phyloP scores from a whole-genome alignment of 805 yeast species.

The Metschnikowia amazonensis region DNA sequence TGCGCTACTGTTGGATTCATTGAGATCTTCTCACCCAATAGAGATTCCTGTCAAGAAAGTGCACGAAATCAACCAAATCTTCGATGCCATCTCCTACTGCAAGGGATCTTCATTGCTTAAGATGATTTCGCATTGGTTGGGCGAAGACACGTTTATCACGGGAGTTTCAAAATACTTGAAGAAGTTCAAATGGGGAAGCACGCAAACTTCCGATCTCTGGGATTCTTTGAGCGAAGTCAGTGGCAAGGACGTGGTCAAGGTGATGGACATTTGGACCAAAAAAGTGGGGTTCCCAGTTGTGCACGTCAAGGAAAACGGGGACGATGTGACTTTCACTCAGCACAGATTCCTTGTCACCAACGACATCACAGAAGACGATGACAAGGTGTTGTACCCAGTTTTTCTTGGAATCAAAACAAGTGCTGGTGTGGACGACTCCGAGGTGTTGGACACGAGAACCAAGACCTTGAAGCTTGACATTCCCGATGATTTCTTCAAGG shows the following conservation, averaged over 20 bases:
- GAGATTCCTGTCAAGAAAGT: slow-evolving; percentile 79
- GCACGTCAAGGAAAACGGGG: slow-evolving; percentile 47
- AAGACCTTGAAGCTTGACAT: slow-evolving; percentile 38
- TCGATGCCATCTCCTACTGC: slow-evolving; percentile 78
- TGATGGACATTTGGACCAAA: slow-evolving; percentile 80
- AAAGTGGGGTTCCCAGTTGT: slow-evolving; percentile 76
- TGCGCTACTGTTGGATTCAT: slow-evolving; percentile 71
- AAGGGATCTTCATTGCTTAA: slow-evolving; percentile 78
- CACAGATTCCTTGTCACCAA: slow-evolving; percentile 73
- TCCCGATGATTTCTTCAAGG: slow-evolving; percentile 54
- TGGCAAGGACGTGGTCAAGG: slow-evolving; percentile 66
- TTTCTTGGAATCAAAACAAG: slow-evolving; percentile 60
- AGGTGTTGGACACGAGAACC: slow-evolving; percentile 46
- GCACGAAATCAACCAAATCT: slow-evolving; percentile 77
- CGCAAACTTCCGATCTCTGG: slow-evolving; percentile 76
- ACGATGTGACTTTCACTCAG: slow-evolving; percentile 57
- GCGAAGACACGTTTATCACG: slow-evolving; percentile 69
- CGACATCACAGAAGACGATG: slow-evolving; percentile 74
- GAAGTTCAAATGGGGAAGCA: slow-evolving; percentile 74
- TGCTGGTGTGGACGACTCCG: slow-evolving; percentile 56
- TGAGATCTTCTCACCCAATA: slow-evolving; percentile 81
- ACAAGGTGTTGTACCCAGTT: slow-evolving; percentile 64
- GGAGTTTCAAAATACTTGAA: slow-evolving; percentile 78
- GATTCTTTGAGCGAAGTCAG: slow-evolving; percentile 63
- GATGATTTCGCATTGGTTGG: slow-evolving; percentile 78